Evolutionary conservation across 2,329 filamentous ascomycete genomes (phyloP).

Genomic region (Penicillium decumbens): DNA sequence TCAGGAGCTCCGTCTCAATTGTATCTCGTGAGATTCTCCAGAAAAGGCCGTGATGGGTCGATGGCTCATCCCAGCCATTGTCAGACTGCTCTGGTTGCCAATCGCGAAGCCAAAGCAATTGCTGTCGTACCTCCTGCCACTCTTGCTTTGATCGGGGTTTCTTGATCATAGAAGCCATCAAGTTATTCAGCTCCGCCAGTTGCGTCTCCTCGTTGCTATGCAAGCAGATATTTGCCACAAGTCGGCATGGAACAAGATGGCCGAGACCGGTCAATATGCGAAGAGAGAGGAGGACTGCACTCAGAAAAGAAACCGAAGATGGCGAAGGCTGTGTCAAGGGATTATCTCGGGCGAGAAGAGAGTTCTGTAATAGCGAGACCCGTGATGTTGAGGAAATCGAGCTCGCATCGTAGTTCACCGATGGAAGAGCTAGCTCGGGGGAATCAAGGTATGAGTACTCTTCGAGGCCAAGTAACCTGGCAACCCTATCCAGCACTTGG

Average conservation of each 20-base stretch:
- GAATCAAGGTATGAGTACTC: conserved; percentile 37
- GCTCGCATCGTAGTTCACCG: conserved; percentile 29
- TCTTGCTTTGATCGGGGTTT: conserved; percentile 44
- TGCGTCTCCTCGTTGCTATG: conserved; percentile 52
- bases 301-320: conserved; percentile 39
- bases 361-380: conserved; percentile 41
- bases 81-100: conserved; percentile 46
- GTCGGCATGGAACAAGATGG: conserved; percentile 34
- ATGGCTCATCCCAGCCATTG: conserved; percentile 22
- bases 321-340: conserved; percentile 39
- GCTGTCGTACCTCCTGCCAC: conserved; percentile 48
- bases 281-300: conserved; percentile 40
- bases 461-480: conserved; percentile 49
- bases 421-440: conserved; percentile 23
- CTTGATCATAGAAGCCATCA: conserved; percentile 47
- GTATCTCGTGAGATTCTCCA: conserved; percentile 48
- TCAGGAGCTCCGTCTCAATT: conserved; percentile 56
- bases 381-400: conserved; percentile 36
- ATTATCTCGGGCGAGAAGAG: conserved; percentile 39
- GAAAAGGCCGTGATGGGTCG: conserved; percentile 42
- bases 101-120: conserved; percentile 57
- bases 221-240: conserved; percentile 49
- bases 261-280: conserved; percentile 40
- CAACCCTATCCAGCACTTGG: conserved; percentile 48
- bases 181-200: conserved; percentile 48